phyloP scores from a whole-genome alignment of 768 basidiomycete species.

The Serendipita sp. region DNA sequence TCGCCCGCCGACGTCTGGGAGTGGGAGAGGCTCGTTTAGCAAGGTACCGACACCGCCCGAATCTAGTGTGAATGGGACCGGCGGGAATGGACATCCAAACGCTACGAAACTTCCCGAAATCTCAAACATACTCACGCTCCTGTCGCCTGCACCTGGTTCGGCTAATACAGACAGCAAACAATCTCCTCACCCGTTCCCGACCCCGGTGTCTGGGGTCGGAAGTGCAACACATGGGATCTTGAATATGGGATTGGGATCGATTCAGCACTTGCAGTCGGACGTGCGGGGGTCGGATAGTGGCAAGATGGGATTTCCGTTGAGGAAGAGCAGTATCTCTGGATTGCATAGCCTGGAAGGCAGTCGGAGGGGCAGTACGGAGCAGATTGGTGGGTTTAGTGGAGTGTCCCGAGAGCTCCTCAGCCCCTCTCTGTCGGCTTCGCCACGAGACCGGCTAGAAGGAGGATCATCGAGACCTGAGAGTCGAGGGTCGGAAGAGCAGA shows the following conservation, averaged over 20 bases:
- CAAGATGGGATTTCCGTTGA: too few relatives aligned
- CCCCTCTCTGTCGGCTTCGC: too few relatives aligned
- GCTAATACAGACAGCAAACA: neutral
- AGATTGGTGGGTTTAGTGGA: too few relatives aligned
- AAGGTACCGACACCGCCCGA: neutral
- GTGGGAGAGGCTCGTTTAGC: neutral
- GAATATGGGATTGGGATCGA: neutral
- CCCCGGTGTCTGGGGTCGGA: neutral
- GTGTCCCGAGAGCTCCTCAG: too few relatives aligned
- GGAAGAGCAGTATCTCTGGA: too few relatives aligned
- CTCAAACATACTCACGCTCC: constrained; percentile 5
- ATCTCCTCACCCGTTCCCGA: constrained; percentile 5
- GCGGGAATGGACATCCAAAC: neutral
- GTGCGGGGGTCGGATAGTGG: neutral
- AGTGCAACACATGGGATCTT: neutral
- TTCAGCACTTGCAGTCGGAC: neutral
- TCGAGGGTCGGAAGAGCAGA: too few relatives aligned
- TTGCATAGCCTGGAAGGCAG: too few relatives aligned
- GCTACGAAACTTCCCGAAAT: neutral
- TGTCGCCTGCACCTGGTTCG: neutral
- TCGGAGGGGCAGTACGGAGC: too few relatives aligned
- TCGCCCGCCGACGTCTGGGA: neutral
- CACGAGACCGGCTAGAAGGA: neutral
- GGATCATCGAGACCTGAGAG: too few relatives aligned
- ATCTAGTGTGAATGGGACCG: neutral